Evolutionary conservation across 2,329 filamentous ascomycete genomes (phyloP), one percentile per base, ranked within the genome.

Genomic region (Helotiales sp.): DNA sequence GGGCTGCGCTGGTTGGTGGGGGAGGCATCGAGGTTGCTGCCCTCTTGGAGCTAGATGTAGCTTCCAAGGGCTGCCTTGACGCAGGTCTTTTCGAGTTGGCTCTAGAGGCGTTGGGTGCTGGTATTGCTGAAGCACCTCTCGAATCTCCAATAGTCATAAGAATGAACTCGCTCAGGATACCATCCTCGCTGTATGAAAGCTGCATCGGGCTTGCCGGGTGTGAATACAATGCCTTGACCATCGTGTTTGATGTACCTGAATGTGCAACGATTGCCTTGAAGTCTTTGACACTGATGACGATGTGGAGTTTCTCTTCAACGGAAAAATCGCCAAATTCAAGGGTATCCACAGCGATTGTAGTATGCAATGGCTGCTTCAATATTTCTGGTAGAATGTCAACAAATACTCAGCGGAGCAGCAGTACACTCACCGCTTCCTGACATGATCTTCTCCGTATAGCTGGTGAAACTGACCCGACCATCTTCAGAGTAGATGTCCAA

Each of bases 201-300:
- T 93, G 90, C 75, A 95, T 85, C 1, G 92, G 92, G 17, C 87
- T 86, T 17, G 87, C 87, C 3, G 92, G 91, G 28, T 86, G 81
- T 1, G 92, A 93, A 78, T 93, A 94, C 62, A 83, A 83, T 13
- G 91, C 90, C 17, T 84, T 86, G 15, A 94, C 82, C 54, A 86
- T 84, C n/a, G 87, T 88, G 61, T 88, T 87, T 6, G 89, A 84
- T 26, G 88, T 87, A 26, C 89, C 89, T 10, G 92, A 91, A 78
- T 95, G 92, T 37, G 89, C 86, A 61, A 93, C 87, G 63, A 94
- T 92, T 37, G 91, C 89, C 60, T 91, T 89, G 77, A 94, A 94
- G 78, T 95, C 92, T 74, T 93, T 93, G 75, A 95, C 91, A 72
- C 89, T 92, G 75, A 94, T 91, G 66, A 93, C 87, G 73, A 93